These are phyloP conservation scores for Lyophyllum atratum DNA, from an alignment of 768 basidiomycete species.

Conservation along the genomic window DNA sequence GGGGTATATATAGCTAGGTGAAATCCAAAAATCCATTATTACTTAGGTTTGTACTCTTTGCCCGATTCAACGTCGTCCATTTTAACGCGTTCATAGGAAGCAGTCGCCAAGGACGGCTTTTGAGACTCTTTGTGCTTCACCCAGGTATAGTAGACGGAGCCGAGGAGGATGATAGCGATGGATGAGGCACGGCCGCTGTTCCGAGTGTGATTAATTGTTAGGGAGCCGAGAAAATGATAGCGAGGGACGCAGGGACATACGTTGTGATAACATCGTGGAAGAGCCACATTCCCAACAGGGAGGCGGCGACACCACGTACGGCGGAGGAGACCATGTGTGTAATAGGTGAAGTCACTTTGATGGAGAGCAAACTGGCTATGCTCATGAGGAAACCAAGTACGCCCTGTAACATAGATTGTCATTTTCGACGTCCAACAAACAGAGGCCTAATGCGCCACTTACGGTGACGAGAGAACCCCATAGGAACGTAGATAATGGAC, in stretches of 20 bases:
- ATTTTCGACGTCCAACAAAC: not conserved
- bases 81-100: slow-evolving; percentile 60
- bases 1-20: slow-evolving; percentile 12
- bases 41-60: slow-evolving; percentile 23
- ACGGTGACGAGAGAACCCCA: slow-evolving; percentile 82
- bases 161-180: slow-evolving; percentile 77
- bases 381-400: slow-evolving; percentile 92
- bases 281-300: slow-evolving; percentile 76
- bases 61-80: slow-evolving; percentile 67
- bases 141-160: slow-evolving; percentile 89
- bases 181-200: slow-evolving; percentile 78
- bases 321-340: slow-evolving; percentile 98
- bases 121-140: slow-evolving; percentile 75
- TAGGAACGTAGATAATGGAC: slow-evolving; percentile 64
- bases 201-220: not conserved
- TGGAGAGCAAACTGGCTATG: slow-evolving; percentile 88
- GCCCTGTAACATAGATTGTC: slow-evolving; percentile 43
- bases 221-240: not conserved
- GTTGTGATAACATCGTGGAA: slow-evolving; percentile 81
- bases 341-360: slow-evolving; percentile 97
- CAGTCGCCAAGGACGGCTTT: slow-evolving; percentile 24
- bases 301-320: slow-evolving; percentile 92
- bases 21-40: slow-evolving; percentile 4
- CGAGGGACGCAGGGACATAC: slow-evolving; percentile 44
- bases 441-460: slow-evolving; percentile 26